Percentiles rank a stretch among this genome's conserved stretches.
These are phyloP conservation scores for Zoysia pacifica DNA, from an alignment of 176 grass and related monocot species.

Conservation along the genomic window DNA sequence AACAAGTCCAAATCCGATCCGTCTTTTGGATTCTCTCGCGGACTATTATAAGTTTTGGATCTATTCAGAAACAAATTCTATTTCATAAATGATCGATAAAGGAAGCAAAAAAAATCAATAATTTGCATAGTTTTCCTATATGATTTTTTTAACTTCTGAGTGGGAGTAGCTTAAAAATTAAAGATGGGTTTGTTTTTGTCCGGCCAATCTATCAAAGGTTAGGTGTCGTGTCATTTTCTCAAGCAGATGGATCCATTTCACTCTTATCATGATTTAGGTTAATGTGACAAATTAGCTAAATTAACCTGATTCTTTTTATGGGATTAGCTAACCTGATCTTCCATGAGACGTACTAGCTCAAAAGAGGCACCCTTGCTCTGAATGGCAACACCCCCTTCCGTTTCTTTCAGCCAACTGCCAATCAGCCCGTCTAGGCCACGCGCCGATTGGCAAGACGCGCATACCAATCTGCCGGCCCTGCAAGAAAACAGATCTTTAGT, in stretches of 20 bases:
- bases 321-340: slow-evolving; percentile 14
- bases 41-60: neutral
- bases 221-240: slow-evolving; percentile 39
- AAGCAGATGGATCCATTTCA: slow-evolving; percentile 26
- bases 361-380: neutral
- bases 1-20: slow-evolving; percentile 10
- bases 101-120: neutral
- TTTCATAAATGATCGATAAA: neutral
- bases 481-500: too few species aligned
- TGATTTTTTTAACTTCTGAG: neutral
- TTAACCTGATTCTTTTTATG: neutral
- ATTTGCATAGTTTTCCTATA: neutral
- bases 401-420: neutral
- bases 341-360: neutral
- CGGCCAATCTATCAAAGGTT: slow-evolving; percentile 15
- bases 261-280: neutral
- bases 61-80: neutral
- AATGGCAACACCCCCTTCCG: neutral
- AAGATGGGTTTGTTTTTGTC: slow-evolving; percentile 15
- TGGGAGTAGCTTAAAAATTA: slow-evolving; percentile 34
- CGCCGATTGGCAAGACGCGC: neutral
- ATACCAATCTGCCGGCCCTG: too few species aligned
- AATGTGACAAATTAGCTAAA: slow-evolving; percentile 7
- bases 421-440: neutral
- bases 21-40: slow-evolving; percentile 3